These are phyloP conservation scores for Hericium alpestre DNA, from an alignment of 768 basidiomycete species.

Conservation along the genomic window DNA sequence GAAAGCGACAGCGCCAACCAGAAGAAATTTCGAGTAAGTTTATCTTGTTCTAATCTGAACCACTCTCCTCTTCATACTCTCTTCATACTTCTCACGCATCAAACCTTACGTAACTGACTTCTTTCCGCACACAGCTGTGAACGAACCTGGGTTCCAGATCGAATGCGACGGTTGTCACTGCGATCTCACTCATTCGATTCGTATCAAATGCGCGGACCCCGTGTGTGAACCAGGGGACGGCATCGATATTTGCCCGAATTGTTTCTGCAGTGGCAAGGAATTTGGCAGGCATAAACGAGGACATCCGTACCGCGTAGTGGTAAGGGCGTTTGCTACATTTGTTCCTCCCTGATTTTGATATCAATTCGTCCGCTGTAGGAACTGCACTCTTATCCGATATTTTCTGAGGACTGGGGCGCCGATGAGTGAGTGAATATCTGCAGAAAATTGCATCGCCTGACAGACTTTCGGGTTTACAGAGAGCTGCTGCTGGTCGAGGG, in stretches of 20 bases:
- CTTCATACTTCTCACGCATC: slow-evolving; percentile 18
- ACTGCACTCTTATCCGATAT: slow-evolving; percentile 93
- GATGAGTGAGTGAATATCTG: slow-evolving; percentile 61
- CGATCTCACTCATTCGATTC: slow-evolving; percentile 92
- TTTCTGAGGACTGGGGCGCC: slow-evolving; percentile 91
- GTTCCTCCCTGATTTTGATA: slow-evolving; percentile 5
- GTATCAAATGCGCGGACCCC: slow-evolving; percentile 89
- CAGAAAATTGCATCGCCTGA: neutral
- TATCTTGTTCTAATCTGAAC: slow-evolving; percentile 6
- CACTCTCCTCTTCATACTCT: slow-evolving; percentile 7
- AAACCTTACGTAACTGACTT: slow-evolving; percentile 18
- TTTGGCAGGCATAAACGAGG: slow-evolving; percentile 74
- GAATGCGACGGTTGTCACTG: slow-evolving; percentile 75
- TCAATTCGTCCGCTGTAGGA: slow-evolving; percentile 40
- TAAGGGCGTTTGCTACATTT: slow-evolving; percentile 24
- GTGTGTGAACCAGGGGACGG: slow-evolving; percentile 66
- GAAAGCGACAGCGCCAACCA: slow-evolving; percentile 51
- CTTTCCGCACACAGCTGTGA: slow-evolving; percentile 38
- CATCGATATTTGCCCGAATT: slow-evolving; percentile 86
- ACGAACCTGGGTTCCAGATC: slow-evolving; percentile 74
- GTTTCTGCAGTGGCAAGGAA: slow-evolving; percentile 89
- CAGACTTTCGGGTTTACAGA: slow-evolving; percentile 28
- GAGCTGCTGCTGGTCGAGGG: slow-evolving; percentile 87
- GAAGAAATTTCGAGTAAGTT: slow-evolving; percentile 56
- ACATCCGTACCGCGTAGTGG: slow-evolving; percentile 89